phyloP scores from a whole-genome alignment of 371 early-diverging fungal genomes.

The Cokeromyces recurvatus region DNA sequence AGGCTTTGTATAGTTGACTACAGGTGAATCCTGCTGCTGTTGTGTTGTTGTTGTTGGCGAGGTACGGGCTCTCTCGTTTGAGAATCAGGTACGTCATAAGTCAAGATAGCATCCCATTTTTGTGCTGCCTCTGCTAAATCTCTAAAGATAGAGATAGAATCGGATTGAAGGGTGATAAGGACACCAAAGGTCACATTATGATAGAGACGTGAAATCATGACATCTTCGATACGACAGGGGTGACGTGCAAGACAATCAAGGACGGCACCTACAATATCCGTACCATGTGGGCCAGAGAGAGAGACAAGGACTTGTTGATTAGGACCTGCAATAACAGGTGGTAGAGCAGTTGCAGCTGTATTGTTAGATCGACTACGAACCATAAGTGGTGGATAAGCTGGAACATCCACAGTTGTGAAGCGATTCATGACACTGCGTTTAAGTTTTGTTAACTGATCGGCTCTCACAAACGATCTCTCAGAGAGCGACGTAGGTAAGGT shows the following conservation, averaged over 20 bases:
- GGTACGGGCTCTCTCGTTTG: slow-evolving; percentile 54
- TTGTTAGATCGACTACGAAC: slow-evolving; percentile 23
- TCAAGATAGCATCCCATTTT: slow-evolving; percentile 76
- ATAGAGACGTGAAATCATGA: slow-evolving; percentile 79
- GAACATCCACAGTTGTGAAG: slow-evolving; percentile 23
- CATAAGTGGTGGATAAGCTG: slow-evolving; percentile 23
- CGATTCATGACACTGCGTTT: slow-evolving; percentile 64
- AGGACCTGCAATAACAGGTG: slow-evolving; percentile 47
- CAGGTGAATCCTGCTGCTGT: too few species aligned
- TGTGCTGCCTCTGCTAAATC: slow-evolving; percentile 71
- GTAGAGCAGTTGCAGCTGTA: slow-evolving; percentile 13
- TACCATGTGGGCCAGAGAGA: slow-evolving; percentile 83
- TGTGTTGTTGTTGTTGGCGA: too few species aligned
- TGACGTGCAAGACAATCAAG: slow-evolving; percentile 68
- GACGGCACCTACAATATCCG: slow-evolving; percentile 82
- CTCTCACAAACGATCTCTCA: slow-evolving; percentile 56
- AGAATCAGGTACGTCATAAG: slow-evolving; percentile 76
- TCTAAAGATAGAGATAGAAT: slow-evolving; percentile 69
- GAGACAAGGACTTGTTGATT: slow-evolving; percentile 66
- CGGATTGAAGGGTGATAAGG: slow-evolving; percentile 63
- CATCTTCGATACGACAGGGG: slow-evolving; percentile 70
- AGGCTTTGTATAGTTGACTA: slow-evolving; percentile 35
- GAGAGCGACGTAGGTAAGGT: slow-evolving; percentile 68
- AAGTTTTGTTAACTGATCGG: slow-evolving; percentile 52
- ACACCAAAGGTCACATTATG: slow-evolving; percentile 88